A percentile compares a stretch with the other conserved stretches of the same genome.
phyloP scores from a whole-genome alignment of 2,329 filamentous ascomycete genomes.

The Xylaria arbuscula region DNA sequence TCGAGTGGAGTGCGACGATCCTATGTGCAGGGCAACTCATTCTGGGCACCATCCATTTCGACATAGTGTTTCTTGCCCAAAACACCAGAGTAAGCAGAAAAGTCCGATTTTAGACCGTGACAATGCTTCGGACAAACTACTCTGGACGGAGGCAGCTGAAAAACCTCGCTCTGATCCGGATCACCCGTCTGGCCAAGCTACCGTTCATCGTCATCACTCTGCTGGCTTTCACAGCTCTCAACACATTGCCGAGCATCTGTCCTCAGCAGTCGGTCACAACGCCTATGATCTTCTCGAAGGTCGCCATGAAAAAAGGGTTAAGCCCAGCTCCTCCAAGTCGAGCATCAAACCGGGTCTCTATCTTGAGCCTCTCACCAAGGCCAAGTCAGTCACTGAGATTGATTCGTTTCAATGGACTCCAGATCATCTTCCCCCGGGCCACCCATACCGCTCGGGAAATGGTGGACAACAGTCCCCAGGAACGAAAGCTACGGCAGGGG shows the following conservation, averaged over 20 bases:
- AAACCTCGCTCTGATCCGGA: constrained; percentile 22
- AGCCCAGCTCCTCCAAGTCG: constrained; percentile 2
- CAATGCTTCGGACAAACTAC: constrained; percentile 4
- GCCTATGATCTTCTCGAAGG: constrained; percentile 30
- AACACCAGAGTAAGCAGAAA: constrained; percentile 40
- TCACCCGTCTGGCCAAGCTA: constrained; percentile 15
- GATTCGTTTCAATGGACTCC: constrained; percentile 36
- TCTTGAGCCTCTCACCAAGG: constrained; percentile 35
- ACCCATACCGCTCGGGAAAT: constrained; percentile 25
- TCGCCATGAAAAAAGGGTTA: neutral
- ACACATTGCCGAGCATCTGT: constrained; percentile 53
- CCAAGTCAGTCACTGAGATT: constrained; percentile 34
- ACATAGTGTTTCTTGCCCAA: constrained; percentile 51
- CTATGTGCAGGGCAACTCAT: constrained; percentile 48
- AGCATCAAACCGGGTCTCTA: constrained; percentile 17
- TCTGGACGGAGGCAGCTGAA: neutral
- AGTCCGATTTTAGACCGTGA: constrained; percentile 18
- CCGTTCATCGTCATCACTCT: constrained; percentile 46
- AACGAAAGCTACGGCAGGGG: neutral
- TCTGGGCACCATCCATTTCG: constrained; percentile 47
- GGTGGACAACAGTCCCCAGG: neutral
- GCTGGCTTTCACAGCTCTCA: constrained; percentile 51
- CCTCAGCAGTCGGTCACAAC: constrained; percentile 36
- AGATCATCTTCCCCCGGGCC: constrained; percentile 29
- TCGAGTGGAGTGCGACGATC: constrained; percentile 47